A percentile compares a stretch with the other conserved stretches of the same genome.
phyloP scores from a whole-genome alignment of 371 early-diverging fungal genomes.

The Mortierella polycephala region DNA sequence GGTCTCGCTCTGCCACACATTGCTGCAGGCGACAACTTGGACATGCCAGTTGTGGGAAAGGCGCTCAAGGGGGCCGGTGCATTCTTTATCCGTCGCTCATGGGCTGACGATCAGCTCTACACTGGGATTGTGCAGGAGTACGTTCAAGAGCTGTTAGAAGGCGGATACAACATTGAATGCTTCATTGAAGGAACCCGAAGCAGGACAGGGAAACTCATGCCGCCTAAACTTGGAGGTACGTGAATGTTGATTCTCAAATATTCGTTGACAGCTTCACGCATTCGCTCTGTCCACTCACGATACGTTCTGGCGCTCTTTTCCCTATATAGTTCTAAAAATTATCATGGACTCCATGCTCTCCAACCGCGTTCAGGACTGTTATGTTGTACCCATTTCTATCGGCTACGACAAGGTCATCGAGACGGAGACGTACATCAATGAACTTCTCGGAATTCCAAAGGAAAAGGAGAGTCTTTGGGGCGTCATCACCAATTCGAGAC shows the following conservation, averaged over 20 bases:
- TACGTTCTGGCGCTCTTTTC: too few relatives aligned
- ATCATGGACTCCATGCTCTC: slow-evolving; percentile 78
- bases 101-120: slow-evolving; percentile 85
- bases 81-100: slow-evolving; percentile 84
- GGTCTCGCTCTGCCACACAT: slow-evolving; percentile 89
- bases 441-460: slow-evolving; percentile 86
- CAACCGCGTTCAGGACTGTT: slow-evolving; percentile 72
- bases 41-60: slow-evolving; percentile 82
- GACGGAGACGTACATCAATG: slow-evolving; percentile 81
- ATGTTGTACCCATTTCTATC: slow-evolving; percentile 86
- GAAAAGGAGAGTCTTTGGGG: slow-evolving; percentile 83
- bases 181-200: slow-evolving; percentile 91
- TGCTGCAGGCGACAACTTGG: slow-evolving; percentile 90
- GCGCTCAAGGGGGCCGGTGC: slow-evolving; percentile 80
- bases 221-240: slow-evolving; percentile 79
- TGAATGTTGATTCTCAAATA: background rate
- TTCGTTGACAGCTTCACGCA: background rate
- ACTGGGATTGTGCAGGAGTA: slow-evolving; percentile 80
- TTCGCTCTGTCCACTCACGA: background rate
- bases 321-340: slow-evolving; percentile 74
- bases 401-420: slow-evolving; percentile 93
- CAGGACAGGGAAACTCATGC: slow-evolving; percentile 78
- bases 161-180: slow-evolving; percentile 85
- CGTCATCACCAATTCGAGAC: slow-evolving; percentile 64
- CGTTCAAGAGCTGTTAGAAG: slow-evolving; percentile 63